These are phyloP conservation scores for Postia placenta DNA, from an alignment of 768 basidiomycete genomes.

Conservation along the genomic window DNA sequence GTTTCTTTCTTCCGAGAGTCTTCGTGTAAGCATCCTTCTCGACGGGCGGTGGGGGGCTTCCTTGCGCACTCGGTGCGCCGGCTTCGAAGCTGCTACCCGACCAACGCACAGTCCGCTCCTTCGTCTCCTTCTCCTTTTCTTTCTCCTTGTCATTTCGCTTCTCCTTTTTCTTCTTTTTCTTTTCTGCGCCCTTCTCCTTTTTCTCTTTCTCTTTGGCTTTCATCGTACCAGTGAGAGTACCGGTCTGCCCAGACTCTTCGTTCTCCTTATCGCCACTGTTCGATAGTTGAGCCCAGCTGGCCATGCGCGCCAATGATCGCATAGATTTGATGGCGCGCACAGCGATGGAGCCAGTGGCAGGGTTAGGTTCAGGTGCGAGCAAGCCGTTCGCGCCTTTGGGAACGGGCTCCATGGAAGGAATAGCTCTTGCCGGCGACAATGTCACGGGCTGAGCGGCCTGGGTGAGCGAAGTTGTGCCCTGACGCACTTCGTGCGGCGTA, in stretches of 20 bases:
- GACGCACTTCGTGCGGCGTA: conserved; percentile 10
- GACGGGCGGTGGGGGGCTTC: conserved; percentile 17
- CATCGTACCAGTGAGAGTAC: conserved; percentile 18
- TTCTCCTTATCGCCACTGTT: conserved; percentile 26
- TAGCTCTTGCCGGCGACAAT: neutral
- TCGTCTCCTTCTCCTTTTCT: conserved; percentile 22
- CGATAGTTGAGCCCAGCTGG: conserved; percentile 63
- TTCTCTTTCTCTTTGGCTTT: conserved; percentile 32
- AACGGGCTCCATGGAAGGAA: neutral
- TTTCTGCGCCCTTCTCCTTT: conserved; percentile 27
- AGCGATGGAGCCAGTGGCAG: conserved; percentile 57
- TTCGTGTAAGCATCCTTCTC: conserved; percentile 27
- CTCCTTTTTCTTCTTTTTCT: conserved; percentile 31
- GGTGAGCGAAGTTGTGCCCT: neutral
- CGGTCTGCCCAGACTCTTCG: conserved; percentile 16
- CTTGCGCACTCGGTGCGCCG: conserved; percentile 41
- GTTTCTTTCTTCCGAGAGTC: conserved; percentile 49
- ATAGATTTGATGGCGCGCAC: conserved; percentile 75
- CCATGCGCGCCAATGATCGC: conserved; percentile 62
- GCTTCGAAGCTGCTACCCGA: conserved; percentile 67
- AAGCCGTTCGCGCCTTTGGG: conserved; percentile 6
- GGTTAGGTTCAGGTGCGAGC: conserved; percentile 12
- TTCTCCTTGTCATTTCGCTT: conserved; percentile 27
- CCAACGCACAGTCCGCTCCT: conserved; percentile 29
- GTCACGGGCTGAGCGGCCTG: conserved; percentile 2